Conservation (phyloP, 2,329 filamentous ascomycete genomes). For the Ceratocystis diversiconidia region DNA sequence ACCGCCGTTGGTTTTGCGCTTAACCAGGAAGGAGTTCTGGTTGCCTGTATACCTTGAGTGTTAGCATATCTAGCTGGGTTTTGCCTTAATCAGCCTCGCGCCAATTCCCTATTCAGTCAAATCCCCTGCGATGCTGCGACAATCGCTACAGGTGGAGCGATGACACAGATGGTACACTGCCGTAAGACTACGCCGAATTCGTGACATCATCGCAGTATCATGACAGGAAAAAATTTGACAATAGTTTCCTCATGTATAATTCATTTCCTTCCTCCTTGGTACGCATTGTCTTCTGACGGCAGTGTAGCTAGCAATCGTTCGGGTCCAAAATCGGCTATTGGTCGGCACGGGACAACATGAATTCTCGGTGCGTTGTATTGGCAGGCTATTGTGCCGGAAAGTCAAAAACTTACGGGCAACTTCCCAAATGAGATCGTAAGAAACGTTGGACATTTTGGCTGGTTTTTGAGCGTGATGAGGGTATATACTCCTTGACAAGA, state of each 20-base stretch:
- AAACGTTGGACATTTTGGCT: slow-evolving; percentile 58
- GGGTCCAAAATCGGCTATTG: neutral
- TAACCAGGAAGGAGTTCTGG: slow-evolving; percentile 84
- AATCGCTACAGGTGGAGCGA: too few species aligned
- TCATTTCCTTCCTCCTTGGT: neutral
- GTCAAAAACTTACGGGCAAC: slow-evolving; percentile 64
- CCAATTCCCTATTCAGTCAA: neutral
- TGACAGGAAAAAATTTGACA: slow-evolving; percentile 8
- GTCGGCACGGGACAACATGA: neutral
- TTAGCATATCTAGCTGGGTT: slow-evolving; percentile 12
- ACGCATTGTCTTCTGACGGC: neutral
- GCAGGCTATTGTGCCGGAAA: neutral
- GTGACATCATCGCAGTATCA: neutral
- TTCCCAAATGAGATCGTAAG: slow-evolving; percentile 88
- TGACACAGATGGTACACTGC: neutral
- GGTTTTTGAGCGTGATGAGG: slow-evolving; percentile 20
- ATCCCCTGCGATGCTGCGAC: neutral
- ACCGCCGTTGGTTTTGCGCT: slow-evolving; percentile 67
- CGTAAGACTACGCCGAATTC: neutral
- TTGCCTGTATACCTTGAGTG: slow-evolving; percentile 41
- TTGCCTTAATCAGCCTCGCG: neutral
- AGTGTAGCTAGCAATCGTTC: neutral
- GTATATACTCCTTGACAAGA: slow-evolving; percentile 16
- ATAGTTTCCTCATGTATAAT: slow-evolving; percentile 7
- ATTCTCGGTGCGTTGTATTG: neutral